phyloP scores from a whole-genome alignment of 805 yeast genomes.

The Schwanniomyces occidentalis region DNA sequence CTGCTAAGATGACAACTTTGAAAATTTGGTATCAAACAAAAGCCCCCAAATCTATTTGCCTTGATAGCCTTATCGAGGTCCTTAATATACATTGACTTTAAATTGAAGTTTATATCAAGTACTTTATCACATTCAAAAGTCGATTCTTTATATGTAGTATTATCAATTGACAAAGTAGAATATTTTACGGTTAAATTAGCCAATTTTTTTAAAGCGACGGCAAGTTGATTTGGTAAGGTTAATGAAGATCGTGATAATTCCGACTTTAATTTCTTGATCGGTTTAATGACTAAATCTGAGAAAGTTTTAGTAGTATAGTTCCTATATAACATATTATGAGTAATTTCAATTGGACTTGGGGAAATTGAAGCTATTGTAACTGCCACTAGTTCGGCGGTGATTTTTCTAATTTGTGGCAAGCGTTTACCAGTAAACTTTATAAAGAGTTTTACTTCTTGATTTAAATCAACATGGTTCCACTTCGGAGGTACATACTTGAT shows the following conservation, averaged over 20 bases:
- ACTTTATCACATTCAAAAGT: not conserved
- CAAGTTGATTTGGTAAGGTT: not conserved
- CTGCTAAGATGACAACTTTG: constrained; percentile 8
- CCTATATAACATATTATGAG: constrained; percentile 7
- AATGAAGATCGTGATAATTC: constrained; percentile 1
- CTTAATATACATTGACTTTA: constrained; percentile 7
- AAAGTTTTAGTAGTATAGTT: constrained; percentile 2
- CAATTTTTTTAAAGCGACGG: not conserved
- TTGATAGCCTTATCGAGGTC: constrained; percentile 6
- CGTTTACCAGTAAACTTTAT: constrained; percentile 1
- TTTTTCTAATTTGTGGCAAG: constrained; percentile 1
- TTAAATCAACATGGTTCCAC: constrained; percentile 1
- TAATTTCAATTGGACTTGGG: constrained; percentile 5
- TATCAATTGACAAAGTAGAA: constrained; percentile 5
- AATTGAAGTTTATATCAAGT: constrained; percentile 1
- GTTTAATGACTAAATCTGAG: constrained; percentile 4
- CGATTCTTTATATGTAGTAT: not conserved
- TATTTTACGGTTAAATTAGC: constrained; percentile 5
- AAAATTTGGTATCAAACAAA: constrained; percentile 9
- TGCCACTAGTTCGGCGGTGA: constrained; percentile 7
- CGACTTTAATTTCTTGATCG: constrained; percentile 2
- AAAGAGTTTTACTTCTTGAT: constrained; percentile 1
- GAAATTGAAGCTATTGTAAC: constrained; percentile 6
- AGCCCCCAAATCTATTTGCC: constrained; percentile 8
- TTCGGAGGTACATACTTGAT: constrained; percentile 6